Evolutionary conservation across 192 early-diverging fungal species (phyloP), one percentile per base, ranked within the genome.

Genomic region (Jimgerdemannia lactiflua): DNA sequence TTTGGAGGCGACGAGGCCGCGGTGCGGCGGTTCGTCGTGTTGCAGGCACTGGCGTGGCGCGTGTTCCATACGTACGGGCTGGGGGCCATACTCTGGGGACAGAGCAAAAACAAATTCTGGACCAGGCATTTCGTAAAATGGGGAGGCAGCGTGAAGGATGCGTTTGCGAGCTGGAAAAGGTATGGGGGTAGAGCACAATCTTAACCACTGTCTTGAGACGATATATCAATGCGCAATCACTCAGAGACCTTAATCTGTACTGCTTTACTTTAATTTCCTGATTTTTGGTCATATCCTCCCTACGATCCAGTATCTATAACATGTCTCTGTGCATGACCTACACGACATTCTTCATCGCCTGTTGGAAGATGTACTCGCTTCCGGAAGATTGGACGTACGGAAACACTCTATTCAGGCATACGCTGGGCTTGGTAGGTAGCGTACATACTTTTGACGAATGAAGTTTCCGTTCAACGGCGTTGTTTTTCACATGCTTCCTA

Each of bases 151-250:
- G 83, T 89, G 49, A 84, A 89, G 69, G 97, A 97, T 69, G 95
- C 95, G 2, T 99, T 98, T 83, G 82, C 92, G 65, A 93, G 94
- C 83, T 99, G 98, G 98, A 97, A 97, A 82, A 91, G 86, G 89
- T 91, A 79, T 75, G 80, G n/a, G n/a, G n/a, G n/a, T 59, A 14
- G 29, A 29, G 29, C 29, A 29, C 29, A 29, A 29, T 29, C 29
- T 29, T 29, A 29, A 29, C 29, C 29, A 0, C 29, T 29, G 29
- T 29, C 29, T 29, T 29, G 29, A 29, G 29, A 29, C 29, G 29
- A 29, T 29, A 29, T 29, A 29, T 29, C 81, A n/a, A 70, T 20
- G 4, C 3, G 65, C 29, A 66, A 29, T 66, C 29, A 0, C 29
- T 3, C 29, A 20, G 65, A 4, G 29, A 20, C 19, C 42, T 66